Percentiles rank a stretch among this genome's conserved stretches.
phyloP scores from a whole-genome alignment of 805 yeast genomes.

The Brettanomyces anomalus region DNA sequence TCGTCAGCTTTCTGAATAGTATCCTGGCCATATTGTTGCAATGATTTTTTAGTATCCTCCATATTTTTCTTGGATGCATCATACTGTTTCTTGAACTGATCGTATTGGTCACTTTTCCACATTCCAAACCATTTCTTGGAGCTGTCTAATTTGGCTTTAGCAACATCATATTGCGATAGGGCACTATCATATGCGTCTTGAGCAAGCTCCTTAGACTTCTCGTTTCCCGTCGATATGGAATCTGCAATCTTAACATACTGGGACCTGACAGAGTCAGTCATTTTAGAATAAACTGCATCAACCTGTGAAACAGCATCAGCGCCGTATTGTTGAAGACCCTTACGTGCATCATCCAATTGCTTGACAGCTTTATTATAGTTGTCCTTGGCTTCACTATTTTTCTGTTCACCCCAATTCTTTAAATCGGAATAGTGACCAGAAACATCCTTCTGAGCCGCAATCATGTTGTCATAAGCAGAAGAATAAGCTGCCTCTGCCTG shows the following conservation, averaged over 20 bases:
- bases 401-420: neutral
- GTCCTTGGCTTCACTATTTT: neutral
- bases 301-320: constrained; percentile 2
- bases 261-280: constrained; percentile 1
- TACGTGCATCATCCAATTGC: constrained; percentile 2
- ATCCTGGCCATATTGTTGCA: constrained; percentile 21
- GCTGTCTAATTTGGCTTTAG: constrained; percentile 5
- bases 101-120: neutral
- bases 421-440: neutral
- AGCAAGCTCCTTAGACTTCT: neutral
- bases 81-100: neutral
- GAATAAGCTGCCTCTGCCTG: constrained; percentile 1
- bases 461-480: neutral
- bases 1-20: constrained; percentile 21
- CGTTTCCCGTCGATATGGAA: neutral
- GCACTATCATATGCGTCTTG: constrained; percentile 19
- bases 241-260: neutral
- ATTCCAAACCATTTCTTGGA: neutral
- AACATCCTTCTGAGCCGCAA: constrained; percentile 1
- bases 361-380: constrained; percentile 1
- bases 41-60: constrained; percentile 21
- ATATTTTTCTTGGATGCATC: constrained; percentile 25
- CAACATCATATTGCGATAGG: constrained; percentile 19
- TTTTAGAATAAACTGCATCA: neutral
- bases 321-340: constrained; percentile 1